phyloP scores from a whole-genome alignment of 371 early-diverging fungal species.

The Apophysomyces sp. region DNA sequence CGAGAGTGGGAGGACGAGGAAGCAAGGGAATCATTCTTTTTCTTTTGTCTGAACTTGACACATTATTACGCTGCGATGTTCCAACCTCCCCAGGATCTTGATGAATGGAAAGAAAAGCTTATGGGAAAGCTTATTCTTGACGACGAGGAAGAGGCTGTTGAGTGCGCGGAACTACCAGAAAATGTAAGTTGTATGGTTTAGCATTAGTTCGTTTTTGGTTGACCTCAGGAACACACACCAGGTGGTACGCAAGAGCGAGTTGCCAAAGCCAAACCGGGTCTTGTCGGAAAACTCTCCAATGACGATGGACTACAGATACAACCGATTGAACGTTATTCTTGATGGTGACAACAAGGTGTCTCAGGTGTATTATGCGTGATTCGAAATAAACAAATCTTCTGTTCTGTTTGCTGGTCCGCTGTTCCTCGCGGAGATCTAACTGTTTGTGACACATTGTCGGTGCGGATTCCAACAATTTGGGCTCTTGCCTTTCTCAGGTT shows the following conservation, averaged over 20 bases:
- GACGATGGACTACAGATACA: background rate
- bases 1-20: background rate
- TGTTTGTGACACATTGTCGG: too few species aligned
- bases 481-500: too few species aligned
- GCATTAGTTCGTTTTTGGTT: too few species aligned
- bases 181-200: background rate
- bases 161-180: background rate
- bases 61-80: too few species aligned
- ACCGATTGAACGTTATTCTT: background rate
- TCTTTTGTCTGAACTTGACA: background rate
- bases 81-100: constrained; percentile 2
- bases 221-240: background rate
- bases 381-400: background rate
- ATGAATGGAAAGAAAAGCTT: constrained; percentile 13
- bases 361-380: background rate
- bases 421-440: too few species aligned
- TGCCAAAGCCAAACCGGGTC: constrained; percentile 6
- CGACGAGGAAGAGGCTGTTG: background rate
- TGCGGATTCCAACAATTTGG: too few species aligned
- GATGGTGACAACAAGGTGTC: background rate
- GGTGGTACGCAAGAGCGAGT: background rate
- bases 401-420: too few species aligned
- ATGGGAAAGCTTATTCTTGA: constrained; percentile 15
- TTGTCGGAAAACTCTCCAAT: background rate
- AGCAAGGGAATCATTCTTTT: background rate